Evolutionary conservation across 352 stramenopile genomes (phyloP).

Genomic region (Globisporangium cederbergense): DNA sequence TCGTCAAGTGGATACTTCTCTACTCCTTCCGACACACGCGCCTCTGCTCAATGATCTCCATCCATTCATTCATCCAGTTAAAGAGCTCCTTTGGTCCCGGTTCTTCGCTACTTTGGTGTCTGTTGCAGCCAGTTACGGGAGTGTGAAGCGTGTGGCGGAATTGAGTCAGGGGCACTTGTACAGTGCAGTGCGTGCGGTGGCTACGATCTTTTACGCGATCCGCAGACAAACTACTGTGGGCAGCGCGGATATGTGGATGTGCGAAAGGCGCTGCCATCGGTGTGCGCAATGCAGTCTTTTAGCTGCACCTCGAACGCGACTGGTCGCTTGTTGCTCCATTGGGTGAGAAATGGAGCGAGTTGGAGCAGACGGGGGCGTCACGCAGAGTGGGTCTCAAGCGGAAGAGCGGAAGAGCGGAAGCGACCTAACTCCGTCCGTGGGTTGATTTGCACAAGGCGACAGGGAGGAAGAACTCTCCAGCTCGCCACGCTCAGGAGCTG

Average conservation of each 20-base stretch:
- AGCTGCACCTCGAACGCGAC: no score
- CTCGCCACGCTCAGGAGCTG: neutral
- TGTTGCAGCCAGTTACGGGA: conserved; percentile 5
- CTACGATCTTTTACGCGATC: neutral
- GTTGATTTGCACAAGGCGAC: neutral
- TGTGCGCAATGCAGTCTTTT: no score
- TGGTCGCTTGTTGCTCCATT: neutral
- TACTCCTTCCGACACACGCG: neutral
- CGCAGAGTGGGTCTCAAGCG: neutral
- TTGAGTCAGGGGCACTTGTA: conserved; percentile 1
- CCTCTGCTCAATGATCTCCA: neutral
- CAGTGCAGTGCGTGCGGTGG: neutral
- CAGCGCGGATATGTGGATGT: conserved; percentile 7
- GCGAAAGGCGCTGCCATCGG: neutral
- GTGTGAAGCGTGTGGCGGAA: neutral
- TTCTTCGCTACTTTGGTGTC: neutral
- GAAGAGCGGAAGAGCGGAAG: neutral
- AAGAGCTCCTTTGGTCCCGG: neutral
- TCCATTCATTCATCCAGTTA: neutral
- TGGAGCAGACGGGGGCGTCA: conserved; percentile 3
- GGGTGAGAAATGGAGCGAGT: conserved; percentile 1
- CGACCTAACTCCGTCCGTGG: neutral
- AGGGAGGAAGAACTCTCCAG: conserved; percentile 5
- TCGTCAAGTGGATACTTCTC: conserved; percentile 10
- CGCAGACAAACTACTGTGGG: neutral